A percentile compares a stretch with the other conserved stretches of the same genome.
These are phyloP conservation scores for Salix viminalis DNA, from an alignment of 345 rosid species.

Conservation along the genomic window DNA sequence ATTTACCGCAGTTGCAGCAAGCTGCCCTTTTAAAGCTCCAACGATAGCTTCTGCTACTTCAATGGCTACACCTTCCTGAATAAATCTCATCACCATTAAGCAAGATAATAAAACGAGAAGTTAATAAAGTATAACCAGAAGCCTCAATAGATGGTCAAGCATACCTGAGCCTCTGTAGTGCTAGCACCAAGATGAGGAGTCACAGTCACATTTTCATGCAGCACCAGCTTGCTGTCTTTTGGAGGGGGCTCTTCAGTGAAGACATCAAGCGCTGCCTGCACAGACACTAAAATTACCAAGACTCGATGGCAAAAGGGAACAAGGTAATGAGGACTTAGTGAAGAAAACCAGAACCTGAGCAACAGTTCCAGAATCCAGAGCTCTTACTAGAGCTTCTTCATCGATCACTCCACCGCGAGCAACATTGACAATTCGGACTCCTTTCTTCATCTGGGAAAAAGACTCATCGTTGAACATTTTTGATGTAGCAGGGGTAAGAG, in stretches of 20 bases:
- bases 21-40: conserved; percentile 24
- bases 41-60: conserved; percentile 20
- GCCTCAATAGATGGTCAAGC: neutral
- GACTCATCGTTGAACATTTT: conserved; percentile 24
- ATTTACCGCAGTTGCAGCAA: conserved; percentile 25
- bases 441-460: conserved; percentile 24
- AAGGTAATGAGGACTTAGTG: neutral
- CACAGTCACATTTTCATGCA: conserved; percentile 23
- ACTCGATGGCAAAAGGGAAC: neutral
- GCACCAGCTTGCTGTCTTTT: conserved; percentile 23
- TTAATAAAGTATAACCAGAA: neutral
- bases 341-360: conserved; percentile 20
- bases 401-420: conserved; percentile 29
- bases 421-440: conserved; percentile 26
- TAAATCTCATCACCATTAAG: neutral
- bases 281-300: neutral
- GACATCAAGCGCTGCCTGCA: conserved; percentile 27
- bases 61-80: conserved; percentile 21
- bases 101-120: neutral
- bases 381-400: conserved; percentile 29
- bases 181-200: conserved; percentile 34
- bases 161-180: conserved; percentile 23
- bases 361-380: conserved; percentile 23
- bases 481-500: conserved; percentile 24
- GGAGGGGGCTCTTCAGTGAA: conserved; percentile 25